These are phyloP conservation scores for Pyrenophora graminea DNA, from an alignment of 2,329 filamentous ascomycete species.

Conservation along the genomic window DNA sequence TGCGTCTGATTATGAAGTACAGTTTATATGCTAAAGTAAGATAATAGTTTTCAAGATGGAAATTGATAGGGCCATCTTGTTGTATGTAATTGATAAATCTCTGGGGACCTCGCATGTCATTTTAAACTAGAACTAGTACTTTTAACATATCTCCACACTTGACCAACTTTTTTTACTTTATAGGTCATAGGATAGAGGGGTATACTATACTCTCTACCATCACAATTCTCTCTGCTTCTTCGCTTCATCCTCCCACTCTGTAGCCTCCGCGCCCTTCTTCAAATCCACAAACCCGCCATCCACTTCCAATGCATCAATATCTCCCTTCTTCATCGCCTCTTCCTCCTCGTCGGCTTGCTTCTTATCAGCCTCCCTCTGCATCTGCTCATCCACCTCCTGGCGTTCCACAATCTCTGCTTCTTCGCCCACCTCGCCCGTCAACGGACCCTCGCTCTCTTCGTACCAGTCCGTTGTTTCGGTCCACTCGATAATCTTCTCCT, in stretches of 20 bases:
- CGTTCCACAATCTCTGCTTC: slow-evolving; percentile 40
- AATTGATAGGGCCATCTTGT: too few relatives aligned
- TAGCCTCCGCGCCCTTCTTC: slow-evolving; percentile 14
- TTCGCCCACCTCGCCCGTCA: slow-evolving; percentile 33
- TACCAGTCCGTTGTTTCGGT: slow-evolving; percentile 67
- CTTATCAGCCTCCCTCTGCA: slow-evolving; percentile 24
- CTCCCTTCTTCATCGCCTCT: background rate
- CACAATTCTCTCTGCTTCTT: slow-evolving; percentile 22
- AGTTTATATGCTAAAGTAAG: too few relatives aligned
- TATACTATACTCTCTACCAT: background rate
- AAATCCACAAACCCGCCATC: slow-evolving; percentile 24
- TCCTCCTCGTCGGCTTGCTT: slow-evolving; percentile 10
- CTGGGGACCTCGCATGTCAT: too few relatives aligned
- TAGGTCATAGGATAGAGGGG: background rate
- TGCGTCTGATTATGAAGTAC: too few relatives aligned
- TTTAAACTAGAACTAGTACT: background rate
- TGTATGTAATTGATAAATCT: too few relatives aligned
- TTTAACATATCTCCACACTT: background rate
- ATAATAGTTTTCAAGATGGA: too few relatives aligned
- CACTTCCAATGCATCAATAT: slow-evolving; percentile 7
- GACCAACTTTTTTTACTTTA: background rate
- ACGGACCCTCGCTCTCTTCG: slow-evolving; percentile 49
- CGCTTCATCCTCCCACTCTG: slow-evolving; percentile 11
- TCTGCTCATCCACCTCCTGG: slow-evolving; percentile 27
- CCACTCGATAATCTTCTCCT: slow-evolving; percentile 69